phyloP scores from a whole-genome alignment of 2,329 filamentous ascomycete species.

The Fusarium buharicum region DNA sequence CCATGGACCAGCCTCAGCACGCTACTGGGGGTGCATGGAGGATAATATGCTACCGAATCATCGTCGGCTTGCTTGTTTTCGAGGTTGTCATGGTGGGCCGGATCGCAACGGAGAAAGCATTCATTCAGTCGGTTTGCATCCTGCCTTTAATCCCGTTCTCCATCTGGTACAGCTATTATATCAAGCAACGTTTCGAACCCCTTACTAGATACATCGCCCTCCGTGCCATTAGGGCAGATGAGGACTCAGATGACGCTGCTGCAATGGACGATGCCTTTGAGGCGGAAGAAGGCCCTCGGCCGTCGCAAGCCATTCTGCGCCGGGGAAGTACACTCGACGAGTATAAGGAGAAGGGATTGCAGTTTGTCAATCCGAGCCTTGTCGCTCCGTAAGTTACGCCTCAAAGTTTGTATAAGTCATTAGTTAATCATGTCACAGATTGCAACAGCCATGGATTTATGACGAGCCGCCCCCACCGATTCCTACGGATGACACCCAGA shows the following conservation, averaged over 20 bases:
- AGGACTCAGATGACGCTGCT: constrained; percentile 55
- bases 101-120: constrained; percentile 78
- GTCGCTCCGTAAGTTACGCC: constrained; percentile 67
- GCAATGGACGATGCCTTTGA: constrained; percentile 53
- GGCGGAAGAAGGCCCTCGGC: constrained; percentile 52
- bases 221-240: constrained; percentile 76
- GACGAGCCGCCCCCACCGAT: constrained; percentile 61
- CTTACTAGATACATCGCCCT: constrained; percentile 93
- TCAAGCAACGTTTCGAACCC: constrained; percentile 82
- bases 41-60: constrained; percentile 93
- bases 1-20: constrained; percentile 97
- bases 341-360: constrained; percentile 73
- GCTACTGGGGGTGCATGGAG: constrained; percentile 94
- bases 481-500: constrained; percentile 42
- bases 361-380: constrained; percentile 82
- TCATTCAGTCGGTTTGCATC: constrained; percentile 77
- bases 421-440: constrained; percentile 52
- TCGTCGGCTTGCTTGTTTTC: constrained; percentile 87
- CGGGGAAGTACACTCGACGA: constrained; percentile 77
- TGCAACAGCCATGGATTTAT: constrained; percentile 78
- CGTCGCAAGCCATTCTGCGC: constrained; percentile 56
- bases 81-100: constrained; percentile 91
- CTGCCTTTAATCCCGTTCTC: constrained; percentile 82
- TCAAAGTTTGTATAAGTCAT: not conserved
- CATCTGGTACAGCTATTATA: constrained; percentile 90